Evolutionary conservation across 179 eudicot genomes (phyloP).

Genomic region (Gypsophila paniculata): DNA sequence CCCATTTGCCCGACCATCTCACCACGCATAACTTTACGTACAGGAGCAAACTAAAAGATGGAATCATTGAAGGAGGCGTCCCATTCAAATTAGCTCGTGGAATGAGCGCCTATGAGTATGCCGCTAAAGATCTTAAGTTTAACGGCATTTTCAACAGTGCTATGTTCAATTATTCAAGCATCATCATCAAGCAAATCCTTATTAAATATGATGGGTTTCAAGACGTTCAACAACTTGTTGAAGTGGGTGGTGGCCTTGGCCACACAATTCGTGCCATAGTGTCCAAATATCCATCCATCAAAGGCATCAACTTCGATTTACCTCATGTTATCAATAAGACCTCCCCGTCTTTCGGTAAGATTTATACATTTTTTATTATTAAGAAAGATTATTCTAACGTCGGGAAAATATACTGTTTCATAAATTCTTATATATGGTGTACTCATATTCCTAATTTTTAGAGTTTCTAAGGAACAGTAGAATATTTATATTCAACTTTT

Average conservation of each 20-base stretch:
- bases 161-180: neutral
- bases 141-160: neutral
- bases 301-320: neutral
- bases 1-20: no score
- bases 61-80: neutral
- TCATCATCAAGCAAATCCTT: neutral
- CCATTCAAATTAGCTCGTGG: constrained; percentile 7
- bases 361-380: no score
- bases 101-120: constrained; percentile 4
- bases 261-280: neutral
- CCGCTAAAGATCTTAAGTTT: neutral
- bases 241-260: constrained; percentile 5
- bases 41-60: constrained; percentile 12
- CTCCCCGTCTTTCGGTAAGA: neutral
- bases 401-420: no score
- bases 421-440: no score
- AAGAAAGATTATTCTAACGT: no score
- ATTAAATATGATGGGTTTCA: constrained; percentile 1
- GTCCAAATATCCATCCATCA: neutral
- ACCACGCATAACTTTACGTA: no score
- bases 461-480: no score
- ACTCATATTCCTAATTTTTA: no score
- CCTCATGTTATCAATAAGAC: neutral
- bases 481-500: no score
- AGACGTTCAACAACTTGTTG: neutral